These are phyloP conservation scores for Cordyceps pruinosa DNA, from an alignment of 2,329 filamentous ascomycete species.

Conservation along the genomic window DNA sequence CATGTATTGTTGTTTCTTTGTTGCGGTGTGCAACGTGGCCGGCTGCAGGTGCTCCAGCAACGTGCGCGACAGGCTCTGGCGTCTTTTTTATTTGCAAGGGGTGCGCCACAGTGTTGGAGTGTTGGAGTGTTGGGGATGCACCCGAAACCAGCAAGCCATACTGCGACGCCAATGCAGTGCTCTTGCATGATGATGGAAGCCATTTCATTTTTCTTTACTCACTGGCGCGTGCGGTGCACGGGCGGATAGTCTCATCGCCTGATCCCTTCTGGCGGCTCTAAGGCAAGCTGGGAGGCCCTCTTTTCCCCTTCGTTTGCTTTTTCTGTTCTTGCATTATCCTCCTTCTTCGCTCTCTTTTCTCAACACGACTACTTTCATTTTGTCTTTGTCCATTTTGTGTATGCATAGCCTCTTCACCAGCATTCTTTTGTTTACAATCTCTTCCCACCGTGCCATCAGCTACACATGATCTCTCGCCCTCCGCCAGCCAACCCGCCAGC, in stretches of 20 bases:
- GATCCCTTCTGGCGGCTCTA: too few relatives aligned
- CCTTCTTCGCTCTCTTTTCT: not conserved
- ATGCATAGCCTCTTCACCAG: not conserved
- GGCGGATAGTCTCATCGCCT: too few relatives aligned
- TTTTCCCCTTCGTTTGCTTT: not conserved
- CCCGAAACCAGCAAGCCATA: too few relatives aligned
- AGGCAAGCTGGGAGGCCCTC: not conserved
- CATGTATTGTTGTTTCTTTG: not conserved
- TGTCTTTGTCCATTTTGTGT: not conserved
- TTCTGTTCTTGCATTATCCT: not conserved
- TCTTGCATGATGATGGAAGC: too few relatives aligned
- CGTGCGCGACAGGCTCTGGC: not conserved
- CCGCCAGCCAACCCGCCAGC: too few relatives aligned
- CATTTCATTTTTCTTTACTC: too few relatives aligned
- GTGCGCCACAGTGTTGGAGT: too few relatives aligned
- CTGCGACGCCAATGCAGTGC: too few relatives aligned
- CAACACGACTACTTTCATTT: not conserved
- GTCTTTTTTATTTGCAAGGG: too few relatives aligned
- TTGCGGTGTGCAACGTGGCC: not conserved
- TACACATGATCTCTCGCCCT: not conserved
- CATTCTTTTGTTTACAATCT: not conserved
- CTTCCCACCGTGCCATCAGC: not conserved
- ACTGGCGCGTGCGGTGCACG: too few relatives aligned
- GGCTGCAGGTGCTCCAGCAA: slow-evolving; percentile 4
- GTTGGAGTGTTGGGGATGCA: too few relatives aligned